Conservation (phyloP, 1,284 basidiomycete species). For the Irpex sp. region DNA sequence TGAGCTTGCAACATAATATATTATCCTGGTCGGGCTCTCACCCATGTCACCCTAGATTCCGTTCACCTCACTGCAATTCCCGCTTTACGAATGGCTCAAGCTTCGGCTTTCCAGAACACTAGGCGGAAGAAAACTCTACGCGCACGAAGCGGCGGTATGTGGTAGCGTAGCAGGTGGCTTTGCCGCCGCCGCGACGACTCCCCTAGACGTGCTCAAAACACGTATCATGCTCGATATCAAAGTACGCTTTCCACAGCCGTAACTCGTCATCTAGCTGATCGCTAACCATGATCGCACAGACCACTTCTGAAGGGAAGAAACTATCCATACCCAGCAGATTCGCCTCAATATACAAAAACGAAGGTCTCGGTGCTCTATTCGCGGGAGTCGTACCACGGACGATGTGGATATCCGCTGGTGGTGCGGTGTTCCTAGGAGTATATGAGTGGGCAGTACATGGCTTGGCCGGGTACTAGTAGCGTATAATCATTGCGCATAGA, state of each 20-base stretch:
- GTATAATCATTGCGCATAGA: neutral
- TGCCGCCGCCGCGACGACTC: slow-evolving; percentile 90
- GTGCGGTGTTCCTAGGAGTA: slow-evolving; percentile 93
- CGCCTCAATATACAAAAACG: slow-evolving; percentile 62
- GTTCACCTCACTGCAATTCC: slow-evolving; percentile 97
- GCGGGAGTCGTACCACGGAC: slow-evolving; percentile 89
- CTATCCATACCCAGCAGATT: slow-evolving; percentile 57
- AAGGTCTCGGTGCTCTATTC: slow-evolving; percentile 81
- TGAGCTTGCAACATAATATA: slow-evolving; percentile 24
- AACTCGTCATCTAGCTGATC: neutral
- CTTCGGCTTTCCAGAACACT: slow-evolving; percentile 48
- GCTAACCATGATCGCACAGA: slow-evolving; percentile 28
- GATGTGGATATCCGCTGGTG: slow-evolving; percentile 94
- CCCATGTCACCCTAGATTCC: slow-evolving; percentile 66
- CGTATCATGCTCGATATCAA: slow-evolving; percentile 92
- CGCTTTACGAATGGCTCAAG: slow-evolving; percentile 92
- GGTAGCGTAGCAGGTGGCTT: slow-evolving; percentile 90
- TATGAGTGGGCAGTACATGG: slow-evolving; percentile 66
- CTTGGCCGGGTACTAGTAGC: slow-evolving; percentile 6
- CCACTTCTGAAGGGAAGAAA: slow-evolving; percentile 44
- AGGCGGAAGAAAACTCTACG: slow-evolving; percentile 56
- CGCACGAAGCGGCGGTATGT: slow-evolving; percentile 87
- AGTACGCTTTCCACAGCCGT: slow-evolving; percentile 39
- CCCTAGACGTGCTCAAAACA: slow-evolving; percentile 96
- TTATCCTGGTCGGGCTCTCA: neutral